phyloP scores from a whole-genome alignment of 306 rosid genomes.

The Corylus americana region DNA sequence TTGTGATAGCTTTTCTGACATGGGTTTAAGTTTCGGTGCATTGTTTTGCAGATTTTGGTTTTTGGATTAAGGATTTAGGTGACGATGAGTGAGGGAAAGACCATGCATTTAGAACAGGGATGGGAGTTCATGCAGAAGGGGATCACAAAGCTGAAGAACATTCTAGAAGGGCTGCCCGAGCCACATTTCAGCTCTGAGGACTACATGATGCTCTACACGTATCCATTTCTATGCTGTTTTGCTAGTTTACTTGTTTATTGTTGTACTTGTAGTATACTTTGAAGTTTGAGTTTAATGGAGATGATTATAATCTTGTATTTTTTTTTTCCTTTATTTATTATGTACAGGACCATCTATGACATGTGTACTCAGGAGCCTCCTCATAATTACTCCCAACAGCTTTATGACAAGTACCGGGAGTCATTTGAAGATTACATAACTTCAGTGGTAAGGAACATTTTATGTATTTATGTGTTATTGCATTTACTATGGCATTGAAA shows the following conservation, averaged over 20 bases:
- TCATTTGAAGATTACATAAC: slow-evolving; percentile 60
- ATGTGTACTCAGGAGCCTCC: slow-evolving; percentile 60
- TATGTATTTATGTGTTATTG: not conserved
- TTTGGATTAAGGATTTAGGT: slow-evolving; percentile 18
- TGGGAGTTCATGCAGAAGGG: slow-evolving; percentile 43
- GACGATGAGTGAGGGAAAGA: slow-evolving; percentile 34
- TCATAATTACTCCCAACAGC: slow-evolving; percentile 51
- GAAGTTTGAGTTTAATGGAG: slow-evolving; percentile 6
- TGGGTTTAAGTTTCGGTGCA: not conserved
- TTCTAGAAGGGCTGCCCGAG: slow-evolving; percentile 42
- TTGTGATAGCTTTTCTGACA: no score
- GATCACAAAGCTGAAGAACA: slow-evolving; percentile 46
- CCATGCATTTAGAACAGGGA: slow-evolving; percentile 30
- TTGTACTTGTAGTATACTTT: not conserved
- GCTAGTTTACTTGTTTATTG: not conserved
- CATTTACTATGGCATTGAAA: not conserved
- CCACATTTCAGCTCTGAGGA: slow-evolving; percentile 33
- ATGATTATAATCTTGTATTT: slow-evolving; percentile 7
- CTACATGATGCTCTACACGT: slow-evolving; percentile 49
- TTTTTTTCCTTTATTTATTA: not conserved
- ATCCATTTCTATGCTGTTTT: slow-evolving; percentile 22
- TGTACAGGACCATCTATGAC: slow-evolving; percentile 57
- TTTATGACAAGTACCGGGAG: slow-evolving; percentile 58
- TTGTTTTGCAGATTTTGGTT: slow-evolving; percentile 28
- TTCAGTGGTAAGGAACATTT: slow-evolving; percentile 49